phyloP scores from a whole-genome alignment of 2,329 filamentous ascomycete species.

The Pseudocercospora vitis region DNA sequence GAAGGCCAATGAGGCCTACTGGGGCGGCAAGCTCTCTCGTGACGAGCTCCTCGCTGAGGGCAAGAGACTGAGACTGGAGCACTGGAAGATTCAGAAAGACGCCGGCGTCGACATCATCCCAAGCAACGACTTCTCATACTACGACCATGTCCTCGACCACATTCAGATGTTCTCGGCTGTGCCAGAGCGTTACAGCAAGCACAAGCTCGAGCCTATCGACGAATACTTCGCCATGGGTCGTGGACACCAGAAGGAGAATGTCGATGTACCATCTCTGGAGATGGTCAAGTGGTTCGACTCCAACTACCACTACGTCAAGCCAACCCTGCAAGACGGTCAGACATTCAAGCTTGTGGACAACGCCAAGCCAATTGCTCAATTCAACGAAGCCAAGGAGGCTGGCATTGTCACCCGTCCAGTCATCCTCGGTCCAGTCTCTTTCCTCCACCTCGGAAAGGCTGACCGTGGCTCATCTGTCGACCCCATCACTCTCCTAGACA shows the following conservation, averaged over 20 bases:
- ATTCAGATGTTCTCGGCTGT: slow-evolving; percentile 96
- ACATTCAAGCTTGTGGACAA: slow-evolving; percentile 82
- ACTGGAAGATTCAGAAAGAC: slow-evolving; percentile 99
- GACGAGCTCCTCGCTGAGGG: slow-evolving; percentile 88
- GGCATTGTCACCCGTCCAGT: slow-evolving; percentile 92
- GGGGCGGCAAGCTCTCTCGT: slow-evolving; percentile 91
- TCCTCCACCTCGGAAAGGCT: slow-evolving; percentile 96
- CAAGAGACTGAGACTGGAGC: slow-evolving; percentile 91
- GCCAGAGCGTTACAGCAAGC: slow-evolving; percentile 89
- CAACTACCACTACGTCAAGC: slow-evolving; percentile 99
- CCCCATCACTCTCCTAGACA: slow-evolving; percentile 89
- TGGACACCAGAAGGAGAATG: slow-evolving; percentile 91
- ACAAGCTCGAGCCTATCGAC: slow-evolving; percentile 84
- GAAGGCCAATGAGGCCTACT: slow-evolving; percentile 99
- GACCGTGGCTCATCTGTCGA: slow-evolving; percentile 91
- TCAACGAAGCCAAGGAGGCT: slow-evolving; percentile 96
- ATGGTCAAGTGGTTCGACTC: slow-evolving; percentile 99
- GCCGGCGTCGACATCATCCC: slow-evolving; percentile 96
- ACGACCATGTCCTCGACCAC: slow-evolving; percentile 96
- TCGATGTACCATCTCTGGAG: slow-evolving; percentile 84
- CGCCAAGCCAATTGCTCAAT: slow-evolving; percentile 93
- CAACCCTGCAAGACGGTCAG: slow-evolving; percentile 95
- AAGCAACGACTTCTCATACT: slow-evolving; percentile 99
- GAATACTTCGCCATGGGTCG: slow-evolving; percentile 99
- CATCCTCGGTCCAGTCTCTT: slow-evolving; percentile 91